Evolutionary conservation across 371 early-diverging fungal genomes (phyloP).

Genomic region (Mucor racemosus): DNA sequence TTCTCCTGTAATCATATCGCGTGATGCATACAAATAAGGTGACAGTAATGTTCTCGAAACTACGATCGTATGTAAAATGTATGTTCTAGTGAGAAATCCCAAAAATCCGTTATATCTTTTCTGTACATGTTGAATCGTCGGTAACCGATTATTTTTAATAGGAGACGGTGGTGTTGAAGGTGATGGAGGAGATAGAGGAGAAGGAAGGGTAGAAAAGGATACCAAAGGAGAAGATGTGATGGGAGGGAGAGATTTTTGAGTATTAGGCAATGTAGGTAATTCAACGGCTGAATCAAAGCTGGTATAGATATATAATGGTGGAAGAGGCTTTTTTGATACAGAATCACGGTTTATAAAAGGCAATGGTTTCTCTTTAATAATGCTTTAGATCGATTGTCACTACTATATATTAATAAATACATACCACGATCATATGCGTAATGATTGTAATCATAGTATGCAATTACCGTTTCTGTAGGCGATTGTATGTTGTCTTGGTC

Average conservation of each 20-base stretch:
- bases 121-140: constrained; percentile 2
- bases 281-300: not conserved
- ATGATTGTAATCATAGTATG: constrained; percentile 4
- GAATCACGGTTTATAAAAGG: not conserved
- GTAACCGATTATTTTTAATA: not conserved
- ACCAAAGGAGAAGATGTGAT: not conserved
- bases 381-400: not conserved
- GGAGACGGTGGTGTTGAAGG: not conserved
- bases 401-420: not conserved
- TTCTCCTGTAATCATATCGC: constrained; percentile 3
- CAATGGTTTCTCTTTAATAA: not conserved
- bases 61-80: constrained; percentile 11
- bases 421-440: constrained; percentile 13
- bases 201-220: too few relatives aligned
- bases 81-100: constrained; percentile 13
- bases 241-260: not conserved
- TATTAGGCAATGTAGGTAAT: not conserved
- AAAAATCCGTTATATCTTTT: constrained; percentile 13
- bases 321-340: not conserved
- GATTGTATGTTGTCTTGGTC: not conserved
- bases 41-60: constrained; percentile 3
- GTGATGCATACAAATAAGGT: constrained; percentile 16
- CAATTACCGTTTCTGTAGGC: constrained; percentile 18
- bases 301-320: not conserved
- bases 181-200: not conserved